A percentile compares a stretch with the other conserved stretches of the same genome.
phyloP scores from a whole-genome alignment of 2,329 filamentous ascomycete genomes.

The Colletotrichum sp. region DNA sequence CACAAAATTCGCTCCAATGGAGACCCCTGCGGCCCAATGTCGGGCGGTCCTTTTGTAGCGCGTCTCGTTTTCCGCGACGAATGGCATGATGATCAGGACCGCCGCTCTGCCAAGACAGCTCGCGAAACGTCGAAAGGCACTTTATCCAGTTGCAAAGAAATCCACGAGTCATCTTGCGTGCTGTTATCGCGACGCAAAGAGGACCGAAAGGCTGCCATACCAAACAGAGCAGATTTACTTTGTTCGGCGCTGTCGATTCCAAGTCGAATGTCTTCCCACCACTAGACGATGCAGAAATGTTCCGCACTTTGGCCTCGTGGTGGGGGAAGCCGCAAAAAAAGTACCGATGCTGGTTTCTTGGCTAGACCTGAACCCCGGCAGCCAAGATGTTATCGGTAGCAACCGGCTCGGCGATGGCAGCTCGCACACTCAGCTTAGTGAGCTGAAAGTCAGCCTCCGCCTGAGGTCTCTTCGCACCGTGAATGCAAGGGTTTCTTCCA shows the following conservation, averaged over 20 bases:
- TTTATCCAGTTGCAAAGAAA: background rate
- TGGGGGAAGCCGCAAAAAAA: background rate
- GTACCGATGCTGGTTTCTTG: background rate
- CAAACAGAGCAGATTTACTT: background rate
- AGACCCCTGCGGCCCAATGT: background rate
- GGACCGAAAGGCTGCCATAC: background rate
- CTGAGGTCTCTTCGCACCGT: background rate
- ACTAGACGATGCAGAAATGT: background rate
- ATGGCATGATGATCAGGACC: slow-evolving; percentile 4
- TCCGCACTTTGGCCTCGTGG: background rate
- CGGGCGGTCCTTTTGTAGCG: slow-evolving; percentile 10
- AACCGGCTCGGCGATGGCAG: background rate
- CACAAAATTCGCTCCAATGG: background rate
- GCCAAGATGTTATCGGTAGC: background rate
- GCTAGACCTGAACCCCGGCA: background rate
- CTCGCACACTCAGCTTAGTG: background rate
- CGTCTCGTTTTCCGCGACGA: slow-evolving; percentile 1
- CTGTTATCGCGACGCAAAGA: background rate
- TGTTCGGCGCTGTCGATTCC: background rate
- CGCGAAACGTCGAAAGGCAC: background rate
- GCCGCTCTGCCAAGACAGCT: background rate
- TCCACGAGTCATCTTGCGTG: background rate
- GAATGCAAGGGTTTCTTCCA: background rate
- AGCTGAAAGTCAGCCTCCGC: background rate
- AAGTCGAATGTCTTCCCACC: background rate